Conservation (phyloP, 192 early-diverging fungal species). For the Rhizophagus sp. region DNA sequence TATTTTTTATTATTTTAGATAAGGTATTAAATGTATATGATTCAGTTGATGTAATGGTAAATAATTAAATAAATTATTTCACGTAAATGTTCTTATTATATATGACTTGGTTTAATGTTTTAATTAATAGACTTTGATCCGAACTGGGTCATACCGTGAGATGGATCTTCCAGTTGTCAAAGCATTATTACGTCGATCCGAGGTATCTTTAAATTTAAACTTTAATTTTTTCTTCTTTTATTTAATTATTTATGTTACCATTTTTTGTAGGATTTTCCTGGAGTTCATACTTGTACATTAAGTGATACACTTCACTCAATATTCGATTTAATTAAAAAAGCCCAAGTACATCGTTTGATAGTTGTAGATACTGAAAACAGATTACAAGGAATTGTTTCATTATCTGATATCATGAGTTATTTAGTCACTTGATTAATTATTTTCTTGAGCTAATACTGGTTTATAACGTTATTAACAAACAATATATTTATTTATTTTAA, state of each 20-base stretch:
- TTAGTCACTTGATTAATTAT: conserved; percentile 42
- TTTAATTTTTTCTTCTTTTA: not conserved
- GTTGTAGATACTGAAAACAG: conserved; percentile 83
- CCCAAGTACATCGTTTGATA: conserved; percentile 87
- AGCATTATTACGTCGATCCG: conserved; percentile 79
- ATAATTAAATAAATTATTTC: not conserved
- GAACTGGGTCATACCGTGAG: conserved; percentile 71
- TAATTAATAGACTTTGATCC: conserved; percentile 58
- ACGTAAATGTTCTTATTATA: no score
- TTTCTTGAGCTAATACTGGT: not conserved
- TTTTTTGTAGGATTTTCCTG: conserved; percentile 75
- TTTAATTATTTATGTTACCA: not conserved
- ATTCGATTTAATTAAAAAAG: conserved; percentile 84
- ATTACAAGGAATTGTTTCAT: conserved; percentile 79
- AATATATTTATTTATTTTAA: no score
- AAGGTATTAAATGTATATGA: conserved; percentile 94
- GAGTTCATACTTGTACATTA: conserved; percentile 89
- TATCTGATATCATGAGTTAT: conserved; percentile 80
- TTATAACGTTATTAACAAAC: no score
- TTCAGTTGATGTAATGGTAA: conserved; percentile 93
- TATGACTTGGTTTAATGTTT: not conserved
- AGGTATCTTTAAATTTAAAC: conserved; percentile 47
- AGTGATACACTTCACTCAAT: conserved; percentile 87
- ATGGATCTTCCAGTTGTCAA: conserved; percentile 87
- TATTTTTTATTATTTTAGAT: conserved; percentile 42